phyloP scores from a whole-genome alignment of 73 alveolate species.

The Breviolum minutum region DNA sequence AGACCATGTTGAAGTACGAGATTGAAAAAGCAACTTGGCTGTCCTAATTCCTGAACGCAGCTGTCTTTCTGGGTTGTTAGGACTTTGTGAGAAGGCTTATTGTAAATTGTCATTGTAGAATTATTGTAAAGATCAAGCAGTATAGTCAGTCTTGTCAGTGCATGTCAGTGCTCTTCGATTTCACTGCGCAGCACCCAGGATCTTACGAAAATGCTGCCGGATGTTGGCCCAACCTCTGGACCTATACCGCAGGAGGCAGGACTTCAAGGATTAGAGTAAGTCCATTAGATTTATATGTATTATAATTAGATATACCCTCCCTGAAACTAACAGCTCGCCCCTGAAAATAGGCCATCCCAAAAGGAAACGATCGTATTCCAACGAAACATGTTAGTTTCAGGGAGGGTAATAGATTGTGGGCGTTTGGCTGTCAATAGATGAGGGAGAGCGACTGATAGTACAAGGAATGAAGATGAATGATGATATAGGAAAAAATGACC shows the following conservation, averaged over 20 bases:
- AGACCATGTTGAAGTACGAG: slow-evolving; percentile 52
- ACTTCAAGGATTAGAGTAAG: background rate
- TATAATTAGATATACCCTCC: too few species aligned
- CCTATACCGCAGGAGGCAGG: slow-evolving; percentile 29
- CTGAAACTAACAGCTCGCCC: too few species aligned
- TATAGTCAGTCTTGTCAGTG: background rate
- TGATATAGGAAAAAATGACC: too few species aligned
- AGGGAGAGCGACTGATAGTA: too few species aligned
- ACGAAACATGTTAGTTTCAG: too few species aligned
- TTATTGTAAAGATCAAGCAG: too few species aligned
- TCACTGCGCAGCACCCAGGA: slow-evolving; percentile 8
- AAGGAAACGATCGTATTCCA: too few species aligned
- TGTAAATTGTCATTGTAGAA: too few species aligned
- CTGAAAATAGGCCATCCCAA: too few species aligned
- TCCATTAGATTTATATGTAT: background rate
- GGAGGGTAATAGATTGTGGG: too few species aligned
- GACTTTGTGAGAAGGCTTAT: background rate
- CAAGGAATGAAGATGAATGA: too few species aligned
- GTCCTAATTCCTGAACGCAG: background rate
- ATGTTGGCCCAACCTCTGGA: slow-evolving; percentile 58
- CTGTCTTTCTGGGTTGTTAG: background rate
- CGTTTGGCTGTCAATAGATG: background rate
- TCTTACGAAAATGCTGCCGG: slow-evolving; percentile 62
- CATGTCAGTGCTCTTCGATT: background rate
- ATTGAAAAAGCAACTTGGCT: slow-evolving; percentile 9